Conservation (phyloP, 2,329 filamentous ascomycete genomes). For the Trichoderma koningii region DNA sequence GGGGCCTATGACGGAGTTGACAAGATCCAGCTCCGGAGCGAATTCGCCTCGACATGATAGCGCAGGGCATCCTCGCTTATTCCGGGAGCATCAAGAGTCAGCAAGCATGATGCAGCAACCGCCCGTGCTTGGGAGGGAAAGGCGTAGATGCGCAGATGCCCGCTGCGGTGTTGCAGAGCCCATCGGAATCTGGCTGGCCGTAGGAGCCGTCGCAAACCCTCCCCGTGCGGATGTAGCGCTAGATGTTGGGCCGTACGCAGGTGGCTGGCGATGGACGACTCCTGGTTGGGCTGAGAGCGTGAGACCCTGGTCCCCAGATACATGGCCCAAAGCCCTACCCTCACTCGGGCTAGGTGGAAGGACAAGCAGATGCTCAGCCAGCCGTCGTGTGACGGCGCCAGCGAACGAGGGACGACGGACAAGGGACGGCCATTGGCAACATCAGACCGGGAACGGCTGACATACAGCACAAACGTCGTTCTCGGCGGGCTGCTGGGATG, state of each 20-base stretch:
- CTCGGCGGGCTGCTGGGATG: constrained; percentile 5
- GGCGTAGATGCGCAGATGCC: constrained; percentile 5
- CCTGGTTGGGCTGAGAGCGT: constrained; percentile 24
- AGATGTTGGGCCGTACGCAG: constrained; percentile 17
- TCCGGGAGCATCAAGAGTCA: too few species aligned
- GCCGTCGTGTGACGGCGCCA: constrained; percentile 24
- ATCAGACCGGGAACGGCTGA: constrained; percentile 22
- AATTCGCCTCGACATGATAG: background rate
- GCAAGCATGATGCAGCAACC: background rate
- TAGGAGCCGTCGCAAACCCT: constrained; percentile 8
- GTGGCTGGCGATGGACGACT: constrained; percentile 20
- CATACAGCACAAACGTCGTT: constrained; percentile 2
- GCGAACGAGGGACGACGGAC: background rate
- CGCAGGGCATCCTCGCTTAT: background rate
- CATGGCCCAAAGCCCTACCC: constrained; percentile 19
- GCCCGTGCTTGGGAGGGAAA: background rate
- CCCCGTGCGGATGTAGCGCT: constrained; percentile 5
- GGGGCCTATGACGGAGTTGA: background rate
- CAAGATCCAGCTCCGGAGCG: background rate
- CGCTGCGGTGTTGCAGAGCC: constrained; percentile 1
- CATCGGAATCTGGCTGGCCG: background rate
- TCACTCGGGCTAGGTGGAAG: constrained; percentile 12
- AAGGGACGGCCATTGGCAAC: constrained; percentile 9
- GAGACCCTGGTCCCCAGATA: constrained; percentile 24
- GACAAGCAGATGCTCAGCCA: constrained; percentile 24